A percentile compares a stretch with the other conserved stretches of the same genome.
Conservation (phyloP, 2,329 filamentous ascomycete genomes). For the Rutstroemia sp. region DNA sequence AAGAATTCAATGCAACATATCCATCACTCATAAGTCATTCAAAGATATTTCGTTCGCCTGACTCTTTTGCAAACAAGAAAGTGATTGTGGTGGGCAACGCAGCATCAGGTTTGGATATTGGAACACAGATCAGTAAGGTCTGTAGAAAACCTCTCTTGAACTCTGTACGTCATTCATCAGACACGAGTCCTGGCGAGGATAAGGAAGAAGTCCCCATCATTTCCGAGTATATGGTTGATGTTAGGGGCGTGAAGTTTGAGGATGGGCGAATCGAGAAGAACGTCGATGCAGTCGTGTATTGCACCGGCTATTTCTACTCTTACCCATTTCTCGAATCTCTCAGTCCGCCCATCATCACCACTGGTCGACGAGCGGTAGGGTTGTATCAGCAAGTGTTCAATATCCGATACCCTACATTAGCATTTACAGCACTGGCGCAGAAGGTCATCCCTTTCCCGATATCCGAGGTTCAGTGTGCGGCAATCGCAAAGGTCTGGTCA, state of each 20-base stretch:
- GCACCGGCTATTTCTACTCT: conserved; percentile 83
- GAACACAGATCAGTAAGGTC: conserved; percentile 60
- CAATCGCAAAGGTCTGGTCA: conserved; percentile 71
- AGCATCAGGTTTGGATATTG: conserved; percentile 79
- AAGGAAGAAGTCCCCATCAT: conserved; percentile 51
- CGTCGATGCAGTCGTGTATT: conserved; percentile 75
- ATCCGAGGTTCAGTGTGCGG: conserved; percentile 70
- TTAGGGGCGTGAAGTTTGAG: conserved; percentile 57
- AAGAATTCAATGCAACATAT: conserved; percentile 50
- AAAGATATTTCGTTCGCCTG: conserved; percentile 67
- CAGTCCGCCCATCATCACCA: conserved; percentile 50
- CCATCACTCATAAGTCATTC: conserved; percentile 63
- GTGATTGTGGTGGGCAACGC: conserved; percentile 80
- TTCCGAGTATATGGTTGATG: conserved; percentile 43
- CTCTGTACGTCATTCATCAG: conserved; percentile 48
- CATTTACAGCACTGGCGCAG: conserved; percentile 68
- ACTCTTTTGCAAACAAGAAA: conserved; percentile 58
- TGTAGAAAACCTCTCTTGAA: conserved; percentile 56
- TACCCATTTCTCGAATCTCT: conserved; percentile 61
- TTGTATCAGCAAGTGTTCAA: conserved; percentile 77
- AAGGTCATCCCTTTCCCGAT: conserved; percentile 85
- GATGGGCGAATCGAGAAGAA: conserved; percentile 57
- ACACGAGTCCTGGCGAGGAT: conserved; percentile 29
- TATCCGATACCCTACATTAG: conserved; percentile 67
- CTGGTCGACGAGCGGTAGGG: conserved; percentile 62